Evolutionary conservation across 192 early-diverging fungal species (phyloP), one percentile per base, ranked within the genome.

Genomic region (Coemansia sp.): DNA sequence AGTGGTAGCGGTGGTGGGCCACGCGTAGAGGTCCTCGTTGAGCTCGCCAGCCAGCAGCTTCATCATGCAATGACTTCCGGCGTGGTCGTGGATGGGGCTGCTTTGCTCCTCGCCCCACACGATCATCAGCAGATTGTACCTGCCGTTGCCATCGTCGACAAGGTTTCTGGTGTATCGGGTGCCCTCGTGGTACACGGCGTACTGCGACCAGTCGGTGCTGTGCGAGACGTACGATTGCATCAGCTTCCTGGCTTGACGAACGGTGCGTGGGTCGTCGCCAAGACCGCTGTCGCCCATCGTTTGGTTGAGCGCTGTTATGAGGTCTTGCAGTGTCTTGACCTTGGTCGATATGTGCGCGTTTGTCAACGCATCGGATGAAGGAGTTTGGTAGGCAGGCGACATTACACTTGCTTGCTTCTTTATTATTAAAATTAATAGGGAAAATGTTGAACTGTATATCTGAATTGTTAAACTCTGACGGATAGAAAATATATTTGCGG

Each of bases 31-130:
- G 0, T 92, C 89, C 62, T 97, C 95, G 62, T 83, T 68, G 8
- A 97, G 76, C 56, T 90, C 81, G 5, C 95, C 95, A 46, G 89
- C 90, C 11, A 97, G 84, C 7, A 97, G 83, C 69, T 95, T 95
- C 92, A 97, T 93, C 69, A 95, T 83, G 72, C 95, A 97, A 73
- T 97, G 95, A 26, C 92, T 88, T 24, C 89, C 88, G 9, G 92
- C 81, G 65, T 97, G 95, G 80, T 95, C 93, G 71, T 97, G 95
- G 67, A 97, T 94, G 16, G 95, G 89, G 64, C 92, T 92, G 59
- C 76, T 71, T 56, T 88, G 86, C 38, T 85, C 88, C 38, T 88
- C 85, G 23, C 87, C 88, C 95, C 95, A 97, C 34, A 90, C 91
- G 9, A 97, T 75, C 41, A 97, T 87, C 74, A 97, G 92, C 36